Percentiles rank a stretch among this genome's conserved stretches.
Conservation (phyloP, 768 basidiomycete genomes). For the Russula dissimulans region DNA sequence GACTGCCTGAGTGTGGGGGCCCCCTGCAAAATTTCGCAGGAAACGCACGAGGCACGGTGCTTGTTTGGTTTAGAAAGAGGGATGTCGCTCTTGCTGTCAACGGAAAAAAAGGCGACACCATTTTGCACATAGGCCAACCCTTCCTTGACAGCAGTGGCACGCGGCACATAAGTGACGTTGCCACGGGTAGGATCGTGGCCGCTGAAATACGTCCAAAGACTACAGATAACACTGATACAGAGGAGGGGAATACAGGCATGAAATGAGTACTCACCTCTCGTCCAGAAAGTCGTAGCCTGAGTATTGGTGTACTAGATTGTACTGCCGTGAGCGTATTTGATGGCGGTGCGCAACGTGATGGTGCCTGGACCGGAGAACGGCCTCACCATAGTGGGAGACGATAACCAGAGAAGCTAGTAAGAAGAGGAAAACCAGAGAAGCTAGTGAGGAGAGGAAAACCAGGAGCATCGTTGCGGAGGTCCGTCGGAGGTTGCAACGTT, state of each 20-base stretch:
- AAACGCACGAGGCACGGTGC: conserved; percentile 3
- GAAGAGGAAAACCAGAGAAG: background rate
- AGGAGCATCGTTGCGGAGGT: background rate
- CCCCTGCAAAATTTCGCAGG: background rate
- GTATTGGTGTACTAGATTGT: background rate
- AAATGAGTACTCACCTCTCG: background rate
- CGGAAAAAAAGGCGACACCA: background rate
- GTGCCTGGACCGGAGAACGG: background rate
- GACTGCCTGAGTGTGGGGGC: background rate
- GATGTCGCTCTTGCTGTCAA: conserved; percentile 1
- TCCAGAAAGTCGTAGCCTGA: background rate
- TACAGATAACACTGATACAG: background rate
- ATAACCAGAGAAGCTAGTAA: background rate
- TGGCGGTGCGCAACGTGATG: background rate
- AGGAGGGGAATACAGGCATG: background rate
- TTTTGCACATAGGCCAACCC: background rate
- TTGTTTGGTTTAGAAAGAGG: too few species aligned
- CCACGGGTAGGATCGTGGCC: background rate
- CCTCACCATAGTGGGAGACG: background rate
- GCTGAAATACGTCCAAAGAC: background rate
- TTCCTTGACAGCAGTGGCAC: background rate
- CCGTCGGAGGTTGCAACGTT: background rate
- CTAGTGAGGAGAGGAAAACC: too few species aligned
- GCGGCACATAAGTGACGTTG: background rate
- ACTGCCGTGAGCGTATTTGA: background rate